Evolutionary conservation across 1,284 basidiomycete genomes (phyloP), one percentile per base, ranked within the genome.

Genomic region (Cutaneotrichosporon daszewskae): DNA sequence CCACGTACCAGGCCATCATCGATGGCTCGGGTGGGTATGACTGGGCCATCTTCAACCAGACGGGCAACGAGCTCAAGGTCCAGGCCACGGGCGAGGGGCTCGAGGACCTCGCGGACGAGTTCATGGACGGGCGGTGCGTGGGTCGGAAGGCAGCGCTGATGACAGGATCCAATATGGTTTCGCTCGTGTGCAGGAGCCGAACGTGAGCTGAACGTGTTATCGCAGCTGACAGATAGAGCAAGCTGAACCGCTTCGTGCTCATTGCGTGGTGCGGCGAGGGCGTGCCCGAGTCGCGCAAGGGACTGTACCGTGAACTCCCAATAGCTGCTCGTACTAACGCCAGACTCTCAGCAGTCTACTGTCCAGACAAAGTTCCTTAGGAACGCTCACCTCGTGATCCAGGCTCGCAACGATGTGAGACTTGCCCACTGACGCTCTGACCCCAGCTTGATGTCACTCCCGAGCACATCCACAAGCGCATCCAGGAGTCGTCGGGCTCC

Each of bases 251-350:
- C 72, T 89, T 92, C 54, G 88, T 96, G 7, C 84, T 94, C 47
- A 76, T 81, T 63, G 87, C 87, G 57, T 90, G 87, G 90, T 91
- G 88, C 60, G 92, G 94, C 40, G 91, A 95, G 60, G 92, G 94
- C 57, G 94, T 97, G 0, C 92, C 92, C 14, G 90, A 85, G 69
- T 78, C 77, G 25, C 84, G 85, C 68, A 97, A 97, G 71, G 94
- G 92, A 13, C 76, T 96, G 22, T 97, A 96, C 73, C 83, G 77
- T 75, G 48, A 42, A 74, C 66, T 5, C 13, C 4, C 14, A 14
- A 8, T 1, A 5, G 11, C 6, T 18, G 3, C 31, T 17, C 19
- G n/a, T 37, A 23, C 37, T 46, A 5, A 34, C 33, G 18, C 19
- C 17, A 19, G 35, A 37, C 29, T 24, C 17, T n/a, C 18, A 26